Evolutionary conservation across 495 filamentous ascomycete genomes (phyloP).

Genomic region (Neurospora cerealis): DNA sequence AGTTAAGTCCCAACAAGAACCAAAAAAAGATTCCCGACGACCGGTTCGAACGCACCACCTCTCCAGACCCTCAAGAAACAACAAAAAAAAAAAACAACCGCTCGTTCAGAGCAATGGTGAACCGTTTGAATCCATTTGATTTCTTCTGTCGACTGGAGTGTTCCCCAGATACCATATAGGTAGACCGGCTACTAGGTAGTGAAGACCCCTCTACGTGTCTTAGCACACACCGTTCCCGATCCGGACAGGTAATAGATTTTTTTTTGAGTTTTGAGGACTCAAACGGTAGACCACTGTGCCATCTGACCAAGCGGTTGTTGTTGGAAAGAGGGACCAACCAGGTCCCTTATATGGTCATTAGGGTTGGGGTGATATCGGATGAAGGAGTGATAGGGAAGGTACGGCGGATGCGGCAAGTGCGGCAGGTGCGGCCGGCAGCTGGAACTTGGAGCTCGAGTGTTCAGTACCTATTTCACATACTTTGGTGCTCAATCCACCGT

Average conservation of each 20-base stretch:
- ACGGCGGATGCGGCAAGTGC: not conserved
- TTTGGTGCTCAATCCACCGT: not conserved
- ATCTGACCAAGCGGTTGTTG: not conserved
- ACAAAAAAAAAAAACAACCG: not conserved
- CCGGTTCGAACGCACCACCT: not conserved
- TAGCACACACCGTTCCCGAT: not conserved
- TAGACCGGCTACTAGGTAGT: not conserved
- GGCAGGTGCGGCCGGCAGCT: not conserved
- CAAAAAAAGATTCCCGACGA: not conserved
- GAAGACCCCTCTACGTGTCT: not conserved
- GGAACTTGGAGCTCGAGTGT: no score
- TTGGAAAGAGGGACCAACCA: not conserved
- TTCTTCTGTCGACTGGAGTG: not conserved
- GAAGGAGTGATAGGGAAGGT: not conserved
- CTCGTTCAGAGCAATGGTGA: not conserved
- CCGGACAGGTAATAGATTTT: not conserved
- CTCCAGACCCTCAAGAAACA: not conserved
- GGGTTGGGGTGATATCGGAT: not conserved
- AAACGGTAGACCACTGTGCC: not conserved
- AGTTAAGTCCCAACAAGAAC: not conserved
- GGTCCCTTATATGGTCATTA: not conserved
- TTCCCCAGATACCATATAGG: not conserved
- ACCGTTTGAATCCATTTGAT: not conserved
- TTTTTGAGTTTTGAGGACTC: not conserved
- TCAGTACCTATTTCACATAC: not conserved